Conservation (phyloP, 805 yeast genomes). For the Saturnispora halmiae region DNA sequence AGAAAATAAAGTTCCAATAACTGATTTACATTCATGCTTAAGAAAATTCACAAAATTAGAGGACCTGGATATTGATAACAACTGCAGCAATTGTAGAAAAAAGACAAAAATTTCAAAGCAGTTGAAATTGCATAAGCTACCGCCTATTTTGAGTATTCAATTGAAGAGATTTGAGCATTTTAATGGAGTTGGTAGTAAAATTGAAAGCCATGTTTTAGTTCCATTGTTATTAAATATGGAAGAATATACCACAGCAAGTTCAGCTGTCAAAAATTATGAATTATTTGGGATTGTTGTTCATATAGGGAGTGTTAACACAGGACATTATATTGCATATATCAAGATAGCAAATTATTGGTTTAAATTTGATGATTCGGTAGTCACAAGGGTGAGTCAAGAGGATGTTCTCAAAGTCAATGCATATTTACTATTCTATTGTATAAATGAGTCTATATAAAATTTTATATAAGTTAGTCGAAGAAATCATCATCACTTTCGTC, state of each 20-base stretch:
- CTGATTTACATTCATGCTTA: conserved; percentile 53
- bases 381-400: conserved; percentile 53
- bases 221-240: conserved; percentile 69
- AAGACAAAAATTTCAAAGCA: conserved; percentile 63
- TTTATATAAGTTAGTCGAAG: conserved; percentile 31
- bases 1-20: conserved; percentile 16
- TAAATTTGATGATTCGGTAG: conserved; percentile 81
- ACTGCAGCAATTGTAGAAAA: conserved; percentile 57
- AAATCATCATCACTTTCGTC: conserved; percentile 34
- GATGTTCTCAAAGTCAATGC: conserved; percentile 68
- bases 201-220: conserved; percentile 64
- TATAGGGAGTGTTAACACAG: conserved; percentile 89
- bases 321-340: conserved; percentile 80
- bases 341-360: conserved; percentile 77
- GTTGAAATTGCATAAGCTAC: conserved; percentile 56
- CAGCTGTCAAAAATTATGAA: conserved; percentile 45
- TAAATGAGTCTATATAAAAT: conserved; percentile 30
- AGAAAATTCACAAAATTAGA: conserved; percentile 72
- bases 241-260: conserved; percentile 35
- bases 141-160: conserved; percentile 77
- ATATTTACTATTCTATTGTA: conserved; percentile 66
- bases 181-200: conserved; percentile 46
- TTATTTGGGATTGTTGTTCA: conserved; percentile 83
- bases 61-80: conserved; percentile 62
- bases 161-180: conserved; percentile 70